phyloP scores from a whole-genome alignment of 2,329 filamentous ascomycete species.

The Aureobasidium sp. region DNA sequence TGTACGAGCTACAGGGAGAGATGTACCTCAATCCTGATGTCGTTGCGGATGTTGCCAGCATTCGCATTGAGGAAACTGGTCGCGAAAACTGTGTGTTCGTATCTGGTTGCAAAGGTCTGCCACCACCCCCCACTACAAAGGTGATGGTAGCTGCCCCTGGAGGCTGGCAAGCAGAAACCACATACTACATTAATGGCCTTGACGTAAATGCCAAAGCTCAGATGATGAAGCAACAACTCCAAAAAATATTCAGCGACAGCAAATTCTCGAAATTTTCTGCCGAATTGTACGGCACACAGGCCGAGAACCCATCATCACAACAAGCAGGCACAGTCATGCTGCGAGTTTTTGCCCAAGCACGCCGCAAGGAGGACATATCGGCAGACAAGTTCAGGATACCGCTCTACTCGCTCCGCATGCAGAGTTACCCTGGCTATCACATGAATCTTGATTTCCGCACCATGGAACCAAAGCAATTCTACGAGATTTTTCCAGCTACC shows the following conservation, averaged over 20 bases:
- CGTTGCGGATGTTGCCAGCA: conserved; percentile 44
- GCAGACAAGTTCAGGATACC: conserved; percentile 26
- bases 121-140: conserved; percentile 47
- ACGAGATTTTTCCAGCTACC: conserved; percentile 21
- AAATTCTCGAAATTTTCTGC: conserved; percentile 25
- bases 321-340: conserved; percentile 29
- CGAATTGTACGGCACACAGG: conserved; percentile 23
- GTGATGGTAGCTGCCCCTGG: conserved; percentile 41
- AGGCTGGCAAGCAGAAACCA: conserved; percentile 42
- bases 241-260: conserved; percentile 29
- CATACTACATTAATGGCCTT: conserved; percentile 40
- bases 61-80: conserved; percentile 47
- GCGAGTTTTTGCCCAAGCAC: conserved; percentile 34
- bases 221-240: conserved; percentile 42
- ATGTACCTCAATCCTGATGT: conserved; percentile 54
- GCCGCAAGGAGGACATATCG: conserved; percentile 23
- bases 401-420: conserved; percentile 27
- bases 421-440: conserved; percentile 29
- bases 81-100: conserved; percentile 43
- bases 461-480: conserved; percentile 21
- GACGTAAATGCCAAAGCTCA: conserved; percentile 41
- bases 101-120: conserved; percentile 37
- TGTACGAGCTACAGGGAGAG: conserved; percentile 51
- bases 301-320: conserved; percentile 33
- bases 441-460: conserved; percentile 27